Percentiles rank a stretch among this genome's conserved stretches.
Evolutionary conservation across 2,329 filamentous ascomycete species (phyloP).

Genomic region (Aspergillus transmontanensis): DNA sequence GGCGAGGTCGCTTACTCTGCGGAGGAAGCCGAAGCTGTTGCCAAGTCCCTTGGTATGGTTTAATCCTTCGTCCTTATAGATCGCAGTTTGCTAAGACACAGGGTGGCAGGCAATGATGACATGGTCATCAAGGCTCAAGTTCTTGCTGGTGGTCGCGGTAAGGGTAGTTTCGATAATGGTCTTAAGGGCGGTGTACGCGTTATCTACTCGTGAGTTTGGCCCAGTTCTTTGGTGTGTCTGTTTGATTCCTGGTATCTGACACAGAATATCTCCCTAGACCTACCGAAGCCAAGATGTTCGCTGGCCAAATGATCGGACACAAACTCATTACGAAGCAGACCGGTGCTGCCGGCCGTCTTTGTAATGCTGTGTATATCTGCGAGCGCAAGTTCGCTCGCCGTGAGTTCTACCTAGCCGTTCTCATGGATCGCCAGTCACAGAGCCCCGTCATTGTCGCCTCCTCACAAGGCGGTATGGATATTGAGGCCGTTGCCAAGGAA

Average conservation of each 20-base stretch:
- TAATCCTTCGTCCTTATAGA: slow-evolving; percentile 6
- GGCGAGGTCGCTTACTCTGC: slow-evolving; percentile 81
- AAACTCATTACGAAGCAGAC: slow-evolving; percentile 99
- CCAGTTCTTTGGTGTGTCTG: background rate
- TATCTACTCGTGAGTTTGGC: slow-evolving; percentile 78
- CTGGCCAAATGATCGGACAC: slow-evolving; percentile 99
- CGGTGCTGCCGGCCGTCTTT: slow-evolving; percentile 86
- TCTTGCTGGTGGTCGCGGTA: slow-evolving; percentile 94
- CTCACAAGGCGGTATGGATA: slow-evolving; percentile 98
- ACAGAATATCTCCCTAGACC: slow-evolving; percentile 53
- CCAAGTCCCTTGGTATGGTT: slow-evolving; percentile 76
- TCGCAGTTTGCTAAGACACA: slow-evolving; percentile 23
- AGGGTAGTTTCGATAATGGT: slow-evolving; percentile 96
- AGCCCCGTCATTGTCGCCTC: slow-evolving; percentile 94
- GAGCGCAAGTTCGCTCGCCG: slow-evolving; percentile 99
- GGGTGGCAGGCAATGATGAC: slow-evolving; percentile 69
- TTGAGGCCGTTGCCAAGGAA: slow-evolving; percentile 98
- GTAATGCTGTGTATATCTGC: slow-evolving; percentile 97
- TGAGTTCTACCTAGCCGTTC: slow-evolving; percentile 97
- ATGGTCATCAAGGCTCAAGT: slow-evolving; percentile 99
- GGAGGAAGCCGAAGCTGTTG: slow-evolving; percentile 87
- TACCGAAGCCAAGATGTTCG: slow-evolving; percentile 94
- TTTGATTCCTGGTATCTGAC: slow-evolving; percentile 17
- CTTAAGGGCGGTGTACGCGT: slow-evolving; percentile 98
- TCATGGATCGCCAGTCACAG: slow-evolving; percentile 95